Evolutionary conservation across 345 rosid genomes (phyloP).

Genomic region (Gossypium longicalyx): DNA sequence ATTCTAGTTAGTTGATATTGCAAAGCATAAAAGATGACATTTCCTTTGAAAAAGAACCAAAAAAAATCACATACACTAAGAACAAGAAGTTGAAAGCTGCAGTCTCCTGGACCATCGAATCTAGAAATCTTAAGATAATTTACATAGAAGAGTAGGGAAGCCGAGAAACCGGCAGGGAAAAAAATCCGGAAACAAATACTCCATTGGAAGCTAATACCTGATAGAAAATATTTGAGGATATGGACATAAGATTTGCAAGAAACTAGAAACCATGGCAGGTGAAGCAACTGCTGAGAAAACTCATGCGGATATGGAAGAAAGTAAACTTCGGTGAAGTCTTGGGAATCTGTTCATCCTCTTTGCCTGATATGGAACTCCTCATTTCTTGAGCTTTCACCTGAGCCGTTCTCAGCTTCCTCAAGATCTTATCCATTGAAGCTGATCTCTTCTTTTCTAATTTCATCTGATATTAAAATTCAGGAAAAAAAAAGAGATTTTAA

Average conservation of each 20-base stretch:
- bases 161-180: not conserved
- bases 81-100: not conserved
- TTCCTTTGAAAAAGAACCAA: not conserved
- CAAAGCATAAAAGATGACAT: not conserved
- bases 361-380: conserved; percentile 51
- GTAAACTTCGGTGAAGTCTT: conserved; percentile 30
- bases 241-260: not conserved
- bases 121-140: not conserved
- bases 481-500: not conserved
- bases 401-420: conserved; percentile 61
- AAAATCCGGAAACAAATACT: not conserved
- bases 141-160: not conserved
- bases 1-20: not conserved
- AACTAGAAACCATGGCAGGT: conserved; percentile 32
- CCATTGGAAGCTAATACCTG: not conserved
- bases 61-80: not conserved
- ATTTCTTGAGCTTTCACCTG: conserved; percentile 69
- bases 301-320: conserved; percentile 30
- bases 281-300: conserved; percentile 51
- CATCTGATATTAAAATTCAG: conserved; percentile 42
- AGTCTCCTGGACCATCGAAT: not conserved
- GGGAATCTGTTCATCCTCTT: conserved; percentile 30
- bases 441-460: conserved; percentile 88
- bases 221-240: not conserved
- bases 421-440: conserved; percentile 71